These are phyloP conservation scores for Juglanconis sp. DNA, from an alignment of 2,329 filamentous ascomycete genomes.

Conservation along the genomic window DNA sequence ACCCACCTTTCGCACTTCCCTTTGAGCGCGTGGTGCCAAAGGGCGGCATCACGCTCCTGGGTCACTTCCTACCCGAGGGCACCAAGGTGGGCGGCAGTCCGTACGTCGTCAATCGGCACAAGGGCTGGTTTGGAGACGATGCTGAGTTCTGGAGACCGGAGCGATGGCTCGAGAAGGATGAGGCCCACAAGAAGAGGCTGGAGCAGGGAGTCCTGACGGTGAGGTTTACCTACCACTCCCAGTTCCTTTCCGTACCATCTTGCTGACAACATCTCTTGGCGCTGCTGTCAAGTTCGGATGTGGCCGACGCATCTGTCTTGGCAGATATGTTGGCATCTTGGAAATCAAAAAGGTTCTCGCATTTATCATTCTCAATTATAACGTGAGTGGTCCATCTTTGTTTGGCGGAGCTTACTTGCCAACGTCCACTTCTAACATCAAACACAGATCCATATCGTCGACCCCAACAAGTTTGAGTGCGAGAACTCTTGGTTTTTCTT, in stretches of 20 bases:
- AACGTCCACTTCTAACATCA: too few relatives aligned
- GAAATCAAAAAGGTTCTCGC: slow-evolving; percentile 28
- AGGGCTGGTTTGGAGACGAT: slow-evolving; percentile 21
- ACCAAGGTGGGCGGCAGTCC: slow-evolving; percentile 25
- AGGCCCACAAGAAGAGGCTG: slow-evolving; percentile 9
- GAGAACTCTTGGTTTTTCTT: too few relatives aligned
- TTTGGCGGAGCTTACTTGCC: too few relatives aligned
- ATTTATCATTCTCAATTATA: too few relatives aligned
- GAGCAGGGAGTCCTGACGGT: slow-evolving; percentile 22
- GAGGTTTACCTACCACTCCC: neutral
- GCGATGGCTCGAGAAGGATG: slow-evolving; percentile 20
- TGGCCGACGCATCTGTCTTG: slow-evolving; percentile 25
- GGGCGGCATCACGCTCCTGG: slow-evolving; percentile 21
- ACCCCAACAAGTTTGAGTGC: too few relatives aligned
- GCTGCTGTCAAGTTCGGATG: slow-evolving; percentile 21
- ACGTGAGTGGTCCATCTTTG: too few relatives aligned
- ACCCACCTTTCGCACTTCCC: slow-evolving; percentile 25
- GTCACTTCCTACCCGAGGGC: slow-evolving; percentile 21
- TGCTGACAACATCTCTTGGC: neutral
- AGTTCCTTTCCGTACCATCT: neutral
- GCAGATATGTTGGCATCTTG: slow-evolving; percentile 25
- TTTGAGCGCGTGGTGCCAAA: slow-evolving; percentile 27
- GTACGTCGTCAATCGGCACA: slow-evolving; percentile 24
- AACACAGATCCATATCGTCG: too few relatives aligned
- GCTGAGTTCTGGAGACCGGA: slow-evolving; percentile 24